A percentile compares a stretch with the other conserved stretches of the same genome.
phyloP scores from a whole-genome alignment of 108 stramenopile genomes.

The Skeletonema tropicum region DNA sequence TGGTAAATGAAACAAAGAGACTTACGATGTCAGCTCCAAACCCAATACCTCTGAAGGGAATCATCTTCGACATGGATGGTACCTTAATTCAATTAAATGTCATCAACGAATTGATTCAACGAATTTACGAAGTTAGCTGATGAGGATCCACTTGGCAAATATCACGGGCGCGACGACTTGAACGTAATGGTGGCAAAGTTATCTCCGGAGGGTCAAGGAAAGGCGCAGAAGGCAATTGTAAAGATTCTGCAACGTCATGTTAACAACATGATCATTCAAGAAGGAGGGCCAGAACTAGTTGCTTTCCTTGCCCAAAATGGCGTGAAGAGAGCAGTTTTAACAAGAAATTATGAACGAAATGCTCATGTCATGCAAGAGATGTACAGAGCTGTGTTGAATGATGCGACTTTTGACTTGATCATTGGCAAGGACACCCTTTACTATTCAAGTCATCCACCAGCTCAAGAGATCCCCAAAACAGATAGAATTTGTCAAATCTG shows the following conservation, averaged over 20 bases:
- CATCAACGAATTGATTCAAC: constrained; percentile 2
- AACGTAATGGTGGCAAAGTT: neutral
- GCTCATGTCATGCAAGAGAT: constrained; percentile 18
- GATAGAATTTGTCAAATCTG: constrained; percentile 27
- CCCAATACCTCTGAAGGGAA: constrained; percentile 1
- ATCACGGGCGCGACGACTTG: neutral
- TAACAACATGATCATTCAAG: constrained; percentile 29
- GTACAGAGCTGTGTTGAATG: neutral
- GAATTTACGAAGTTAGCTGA: constrained; percentile 22
- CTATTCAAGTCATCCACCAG: neutral
- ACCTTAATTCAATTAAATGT: constrained; percentile 24
- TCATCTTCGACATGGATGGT: constrained; percentile 43
- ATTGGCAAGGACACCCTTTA: constrained; percentile 9
- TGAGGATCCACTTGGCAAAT: neutral
- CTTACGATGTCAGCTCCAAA: too few species aligned
- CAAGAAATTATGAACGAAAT: constrained; percentile 23
- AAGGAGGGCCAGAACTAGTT: constrained; percentile 10
- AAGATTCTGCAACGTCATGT: constrained; percentile 17
- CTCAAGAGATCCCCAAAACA: constrained; percentile 16
- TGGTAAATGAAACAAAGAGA: too few species aligned
- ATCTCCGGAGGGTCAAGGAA: constrained; percentile 3
- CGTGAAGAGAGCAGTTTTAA: constrained; percentile 21
- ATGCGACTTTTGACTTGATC: constrained; percentile 18
- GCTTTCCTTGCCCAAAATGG: constrained; percentile 12
- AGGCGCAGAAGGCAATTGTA: constrained; percentile 10